These are phyloP conservation scores for Nemania bipapillata DNA, from an alignment of 2,329 filamentous ascomycete species.

Conservation along the genomic window DNA sequence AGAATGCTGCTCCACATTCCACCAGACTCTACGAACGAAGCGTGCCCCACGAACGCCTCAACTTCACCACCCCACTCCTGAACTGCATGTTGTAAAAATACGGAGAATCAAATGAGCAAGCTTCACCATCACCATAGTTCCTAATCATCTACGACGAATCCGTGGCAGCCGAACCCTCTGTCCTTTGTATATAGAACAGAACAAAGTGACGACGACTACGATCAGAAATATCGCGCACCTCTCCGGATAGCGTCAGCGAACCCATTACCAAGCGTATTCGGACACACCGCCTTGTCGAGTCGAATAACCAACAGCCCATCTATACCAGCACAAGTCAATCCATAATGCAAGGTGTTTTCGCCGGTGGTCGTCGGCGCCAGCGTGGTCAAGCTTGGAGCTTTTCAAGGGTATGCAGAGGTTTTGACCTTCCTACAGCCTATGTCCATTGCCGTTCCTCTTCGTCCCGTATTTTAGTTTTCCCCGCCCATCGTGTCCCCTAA, in stretches of 20 bases:
- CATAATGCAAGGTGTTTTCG: conserved; percentile 44
- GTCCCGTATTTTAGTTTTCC: not conserved
- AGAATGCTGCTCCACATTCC: conserved; percentile 24
- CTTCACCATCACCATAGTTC: not conserved
- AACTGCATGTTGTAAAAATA: conserved; percentile 5
- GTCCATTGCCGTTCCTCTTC: conserved; percentile 6
- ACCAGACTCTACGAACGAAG: not conserved
- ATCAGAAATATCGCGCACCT: conserved; percentile 29
- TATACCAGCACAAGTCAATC: conserved; percentile 14
- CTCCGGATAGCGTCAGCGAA: not conserved
- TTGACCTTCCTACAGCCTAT: conserved; percentile 13
- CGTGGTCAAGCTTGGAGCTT: conserved; percentile 45
- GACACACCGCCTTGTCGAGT: conserved; percentile 28
- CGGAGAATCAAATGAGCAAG: not conserved
- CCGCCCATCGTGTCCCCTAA: not conserved
- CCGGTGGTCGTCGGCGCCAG: conserved; percentile 40
- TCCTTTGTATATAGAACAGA: no score
- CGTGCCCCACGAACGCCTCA: conserved; percentile 22
- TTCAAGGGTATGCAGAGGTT: conserved; percentile 42
- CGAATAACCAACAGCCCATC: conserved; percentile 4
- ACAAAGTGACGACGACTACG: conserved; percentile 9
- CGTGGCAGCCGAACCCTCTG: not conserved
- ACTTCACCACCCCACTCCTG: conserved; percentile 17
- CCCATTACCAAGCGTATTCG: not conserved
- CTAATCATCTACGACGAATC: not conserved